These are phyloP conservation scores for Clonostachys sp. DNA, from an alignment of 2,329 filamentous ascomycete species.

Conservation along the genomic window DNA sequence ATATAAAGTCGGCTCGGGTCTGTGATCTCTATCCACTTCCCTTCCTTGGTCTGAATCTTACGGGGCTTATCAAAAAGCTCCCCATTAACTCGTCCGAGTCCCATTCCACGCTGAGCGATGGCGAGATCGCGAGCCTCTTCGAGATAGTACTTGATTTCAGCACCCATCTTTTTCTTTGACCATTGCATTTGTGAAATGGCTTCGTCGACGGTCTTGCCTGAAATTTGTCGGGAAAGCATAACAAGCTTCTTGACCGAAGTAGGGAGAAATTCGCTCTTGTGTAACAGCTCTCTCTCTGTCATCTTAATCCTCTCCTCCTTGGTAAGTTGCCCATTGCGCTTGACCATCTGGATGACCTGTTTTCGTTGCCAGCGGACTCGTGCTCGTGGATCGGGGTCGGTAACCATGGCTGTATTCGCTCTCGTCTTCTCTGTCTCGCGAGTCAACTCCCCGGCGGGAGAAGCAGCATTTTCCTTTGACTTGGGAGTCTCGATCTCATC, in stretches of 20 bases:
- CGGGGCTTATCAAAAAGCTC: constrained; percentile 27
- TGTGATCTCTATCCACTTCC: constrained; percentile 63
- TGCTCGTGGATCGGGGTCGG: constrained; percentile 71
- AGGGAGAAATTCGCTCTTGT: constrained; percentile 68
- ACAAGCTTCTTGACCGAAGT: constrained; percentile 91
- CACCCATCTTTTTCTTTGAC: constrained; percentile 87
- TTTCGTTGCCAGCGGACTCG: constrained; percentile 76
- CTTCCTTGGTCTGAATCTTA: constrained; percentile 70
- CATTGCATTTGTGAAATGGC: constrained; percentile 94
- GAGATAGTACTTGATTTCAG: constrained; percentile 74
- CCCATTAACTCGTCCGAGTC: constrained; percentile 47
- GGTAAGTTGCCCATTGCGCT: constrained; percentile 46
- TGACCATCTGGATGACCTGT: constrained; percentile 75
- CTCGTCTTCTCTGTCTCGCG: constrained; percentile 19
- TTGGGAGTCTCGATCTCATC: constrained; percentile 39
- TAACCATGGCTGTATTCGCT: constrained; percentile 53
- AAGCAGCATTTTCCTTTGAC: background rate
- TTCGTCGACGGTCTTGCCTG: constrained; percentile 89
- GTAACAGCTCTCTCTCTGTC: constrained; percentile 47
- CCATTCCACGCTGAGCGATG: constrained; percentile 80
- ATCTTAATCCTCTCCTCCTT: constrained; percentile 64
- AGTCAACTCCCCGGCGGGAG: constrained; percentile 17
- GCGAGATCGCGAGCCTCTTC: constrained; percentile 79
- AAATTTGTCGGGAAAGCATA: constrained; percentile 80
- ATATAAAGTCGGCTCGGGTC: constrained; percentile 86